Base-by-base conservation (phyloP, 768 basidiomycete species). In the Rhizopogon vulgaris region DNA sequence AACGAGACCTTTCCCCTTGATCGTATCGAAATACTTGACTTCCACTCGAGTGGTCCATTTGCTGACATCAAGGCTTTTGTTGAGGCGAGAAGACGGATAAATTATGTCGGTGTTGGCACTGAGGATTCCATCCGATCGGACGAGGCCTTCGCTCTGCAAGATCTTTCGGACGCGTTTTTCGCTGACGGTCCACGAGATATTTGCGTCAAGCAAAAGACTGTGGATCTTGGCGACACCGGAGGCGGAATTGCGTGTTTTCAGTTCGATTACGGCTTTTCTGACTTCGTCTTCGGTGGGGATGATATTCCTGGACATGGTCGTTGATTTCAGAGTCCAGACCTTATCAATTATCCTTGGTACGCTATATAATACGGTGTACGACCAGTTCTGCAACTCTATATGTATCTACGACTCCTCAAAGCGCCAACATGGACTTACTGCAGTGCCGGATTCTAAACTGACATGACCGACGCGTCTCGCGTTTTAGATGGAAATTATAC, bases 1-100 rank as follows among this genome's bases (percentile, higher is more conserved):
- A 0, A 94, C 79, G 34, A 95, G 71, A 0, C 92, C 93, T 60
- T 94, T 94, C 3, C 93, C 92, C 60, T 85, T 92, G 52, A 73
- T 71, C 54, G 75, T 74, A 43, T 80, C 74, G 60, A 91, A 91
- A 67, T 82, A 77, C 61, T 73, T 78, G 6, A 90, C 86, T 40
- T 78, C 72, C 9, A 88, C 75, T 60, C 84, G 86, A 11, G 65
- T 63, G 22, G 82, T 82, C 79, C 84, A 87, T 51, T 74, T 78
- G 3, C 66, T 53, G 30, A 87, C 65, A 59, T 91, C 81, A 6
- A 94, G 73, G 22, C 75, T 72, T 25, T 80, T 68, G 56, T 90
- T 82, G 34, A 91, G 58, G 9, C 74, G 73, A 2, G 87, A 90
- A n/a, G 73, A 69, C 3, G 85, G 90, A 63, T 75, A 80, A 14